Evolutionary conservation across 2,329 filamentous ascomycete species (phyloP).

Genomic region (Phyllosticta citrichinensis): DNA sequence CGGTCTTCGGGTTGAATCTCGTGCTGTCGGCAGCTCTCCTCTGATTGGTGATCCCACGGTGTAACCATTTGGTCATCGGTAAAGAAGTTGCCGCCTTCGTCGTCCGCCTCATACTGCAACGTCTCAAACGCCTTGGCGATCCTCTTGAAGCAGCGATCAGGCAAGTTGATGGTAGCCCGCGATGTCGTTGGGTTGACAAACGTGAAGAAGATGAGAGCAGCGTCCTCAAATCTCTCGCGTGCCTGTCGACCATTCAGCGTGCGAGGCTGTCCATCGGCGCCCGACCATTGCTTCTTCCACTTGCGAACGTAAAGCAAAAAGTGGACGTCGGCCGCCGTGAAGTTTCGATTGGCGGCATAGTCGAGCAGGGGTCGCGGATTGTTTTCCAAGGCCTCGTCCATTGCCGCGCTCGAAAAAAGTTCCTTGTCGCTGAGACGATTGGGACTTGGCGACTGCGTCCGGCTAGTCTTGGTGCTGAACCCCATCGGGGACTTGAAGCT

Average conservation of each 20-base stretch:
- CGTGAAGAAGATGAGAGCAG: slow-evolving; percentile 50
- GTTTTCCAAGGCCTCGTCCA: slow-evolving; percentile 50
- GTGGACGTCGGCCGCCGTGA: slow-evolving; percentile 62
- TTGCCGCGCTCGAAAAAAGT: slow-evolving; percentile 42
- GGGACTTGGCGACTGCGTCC: neutral
- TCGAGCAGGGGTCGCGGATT: slow-evolving; percentile 52
- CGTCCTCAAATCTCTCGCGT: slow-evolving; percentile 44
- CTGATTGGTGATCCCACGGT: slow-evolving; percentile 3
- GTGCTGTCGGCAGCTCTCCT: neutral
- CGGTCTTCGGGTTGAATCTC: neutral
- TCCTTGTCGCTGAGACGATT: neutral
- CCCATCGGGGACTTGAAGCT: neutral
- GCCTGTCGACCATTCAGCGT: slow-evolving; percentile 10
- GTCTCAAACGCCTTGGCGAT: slow-evolving; percentile 4
- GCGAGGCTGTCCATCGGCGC: slow-evolving; percentile 12
- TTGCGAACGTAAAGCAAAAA: slow-evolving; percentile 50
- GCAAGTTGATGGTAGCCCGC: slow-evolving; percentile 58
- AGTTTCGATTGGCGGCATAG: slow-evolving; percentile 56
- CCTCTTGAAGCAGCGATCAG: slow-evolving; percentile 17
- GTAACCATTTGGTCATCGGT: neutral
- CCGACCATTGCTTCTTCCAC: slow-evolving; percentile 40
- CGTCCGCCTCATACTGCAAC: neutral
- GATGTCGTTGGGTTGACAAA: slow-evolving; percentile 53
- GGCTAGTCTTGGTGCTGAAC: neutral
- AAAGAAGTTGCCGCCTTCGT: neutral